Evolutionary conservation across 352 stramenopile genomes (phyloP).

Genomic region (Phytophthora gonapodyides): DNA sequence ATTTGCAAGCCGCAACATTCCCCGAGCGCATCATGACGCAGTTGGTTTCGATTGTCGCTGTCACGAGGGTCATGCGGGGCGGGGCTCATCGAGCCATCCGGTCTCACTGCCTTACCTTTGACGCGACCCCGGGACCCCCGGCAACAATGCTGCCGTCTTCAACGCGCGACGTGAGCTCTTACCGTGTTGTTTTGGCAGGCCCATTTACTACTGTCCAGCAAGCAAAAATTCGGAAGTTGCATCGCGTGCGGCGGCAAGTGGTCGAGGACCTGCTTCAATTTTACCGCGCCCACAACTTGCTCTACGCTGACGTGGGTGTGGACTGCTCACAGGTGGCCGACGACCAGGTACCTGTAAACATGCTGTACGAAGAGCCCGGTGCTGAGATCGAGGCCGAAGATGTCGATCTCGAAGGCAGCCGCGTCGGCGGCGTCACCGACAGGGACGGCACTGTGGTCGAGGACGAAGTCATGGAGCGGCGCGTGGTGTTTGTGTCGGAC

Average conservation of each 20-base stretch:
- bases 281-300: too few species aligned
- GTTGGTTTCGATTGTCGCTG: slow-evolving; percentile 18
- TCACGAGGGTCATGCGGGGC: slow-evolving; percentile 26
- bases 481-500: too few species aligned
- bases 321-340: too few species aligned
- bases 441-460: background rate
- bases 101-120: slow-evolving; percentile 33
- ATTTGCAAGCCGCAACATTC: too few species aligned
- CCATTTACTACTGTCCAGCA: slow-evolving; percentile 21
- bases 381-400: too few species aligned
- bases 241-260: too few species aligned
- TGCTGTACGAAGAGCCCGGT: too few species aligned
- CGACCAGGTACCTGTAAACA: too few species aligned
- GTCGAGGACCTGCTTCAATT: too few species aligned
- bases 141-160: slow-evolving; percentile 21
- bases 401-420: too few species aligned
- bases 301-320: too few species aligned
- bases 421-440: background rate
- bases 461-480: too few species aligned
- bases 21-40: slow-evolving; percentile 19
- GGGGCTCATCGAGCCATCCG: slow-evolving; percentile 22
- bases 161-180: slow-evolving; percentile 9
- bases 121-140: slow-evolving; percentile 23
- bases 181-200: slow-evolving; percentile 26
- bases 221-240: slow-evolving; percentile 19